A percentile compares a stretch with the other conserved stretches of the same genome.
phyloP scores from a whole-genome alignment of 2,329 filamentous ascomycete genomes.

The Fusarium siculi region DNA sequence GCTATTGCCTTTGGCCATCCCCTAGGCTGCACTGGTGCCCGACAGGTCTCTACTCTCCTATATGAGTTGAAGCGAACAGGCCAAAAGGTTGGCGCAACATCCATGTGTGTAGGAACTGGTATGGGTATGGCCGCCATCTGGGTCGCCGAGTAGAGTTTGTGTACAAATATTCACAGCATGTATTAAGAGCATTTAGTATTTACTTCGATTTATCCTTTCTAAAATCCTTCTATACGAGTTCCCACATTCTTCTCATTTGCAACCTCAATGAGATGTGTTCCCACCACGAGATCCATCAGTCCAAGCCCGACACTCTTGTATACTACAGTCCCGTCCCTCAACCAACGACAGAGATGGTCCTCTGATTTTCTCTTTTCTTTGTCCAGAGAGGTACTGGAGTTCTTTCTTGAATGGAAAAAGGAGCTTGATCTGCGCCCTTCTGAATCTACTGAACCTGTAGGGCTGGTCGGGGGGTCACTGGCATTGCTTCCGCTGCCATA shows the following conservation, averaged over 20 bases:
- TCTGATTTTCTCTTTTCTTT: constrained; percentile 57
- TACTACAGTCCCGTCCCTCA: constrained; percentile 71
- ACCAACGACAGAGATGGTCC: constrained; percentile 64
- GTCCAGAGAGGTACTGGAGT: constrained; percentile 44
- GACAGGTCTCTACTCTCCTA: constrained; percentile 91
- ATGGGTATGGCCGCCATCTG: constrained; percentile 99
- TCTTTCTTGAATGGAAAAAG: constrained; percentile 46
- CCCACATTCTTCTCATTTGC: constrained; percentile 67
- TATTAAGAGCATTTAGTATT: constrained; percentile 27
- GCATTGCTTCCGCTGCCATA: constrained; percentile 42
- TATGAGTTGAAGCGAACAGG: constrained; percentile 88
- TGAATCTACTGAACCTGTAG: constrained; percentile 46
- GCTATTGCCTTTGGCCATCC: constrained; percentile 97
- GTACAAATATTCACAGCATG: constrained; percentile 44
- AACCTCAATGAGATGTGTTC: constrained; percentile 65
- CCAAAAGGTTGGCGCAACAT: constrained; percentile 88
- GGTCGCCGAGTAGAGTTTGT: constrained; percentile 81
- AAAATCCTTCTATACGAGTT: constrained; percentile 64
- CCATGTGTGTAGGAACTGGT: constrained; percentile 96
- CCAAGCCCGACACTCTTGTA: constrained; percentile 76
- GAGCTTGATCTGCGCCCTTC: constrained; percentile 49
- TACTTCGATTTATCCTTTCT: constrained; percentile 5
- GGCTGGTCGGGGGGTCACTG: constrained; percentile 45
- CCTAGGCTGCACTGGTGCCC: constrained; percentile 90
- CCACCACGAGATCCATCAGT: constrained; percentile 73